Base-by-base conservation (phyloP, 345 rosid species). In the Populus euphratica region DNA sequence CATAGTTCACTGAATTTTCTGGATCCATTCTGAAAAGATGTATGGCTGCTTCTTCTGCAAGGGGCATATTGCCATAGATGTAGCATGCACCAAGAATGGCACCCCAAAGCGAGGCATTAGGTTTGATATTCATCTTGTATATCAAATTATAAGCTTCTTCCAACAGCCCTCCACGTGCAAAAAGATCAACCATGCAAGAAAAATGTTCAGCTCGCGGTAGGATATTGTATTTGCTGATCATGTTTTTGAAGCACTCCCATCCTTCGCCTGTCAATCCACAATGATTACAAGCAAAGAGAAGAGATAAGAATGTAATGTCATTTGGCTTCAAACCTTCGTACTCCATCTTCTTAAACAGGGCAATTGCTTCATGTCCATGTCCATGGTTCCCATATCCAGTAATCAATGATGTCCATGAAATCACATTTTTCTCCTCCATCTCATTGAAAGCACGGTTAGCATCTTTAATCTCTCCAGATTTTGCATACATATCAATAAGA, bases 331-430 rank as follows among this genome's bases (percentile, higher is more conserved):
- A 70, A 69, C 78, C 80, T 69, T 73, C 84, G 69, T 2, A 6
- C 62, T 77, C 84, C 84, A 81, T 81, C 80, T 62, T 62, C 75
- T 81, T 73, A 59, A 49, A 81, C 20, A 81, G 41, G 27, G 77
- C 41, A 61, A 81, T 61, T 18, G 84, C 84, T 50, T 77, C 78
- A 14, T 68, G 66, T 69, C 84, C 84, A 43, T 43, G 69, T 43
- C 84, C 84, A 63, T 81, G 77, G 44, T 77, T 73, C 25, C 70
- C 81, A 73, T 81, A 77, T 54, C 81, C 81, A 72, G 74, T 62
- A 69, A 81, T 81, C 75, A 81, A 73, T 41, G 81, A 73, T 69
- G 84, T 81, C 81, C 78, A 81, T 16, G 84, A 81, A 54, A 81
- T 77, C 29, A 81, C 81, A 77, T 81, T 77, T 50, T 77, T 81